Evolutionary conservation across 179 eudicot species (phyloP).

Genomic region (Amaranthus tricolor): DNA sequence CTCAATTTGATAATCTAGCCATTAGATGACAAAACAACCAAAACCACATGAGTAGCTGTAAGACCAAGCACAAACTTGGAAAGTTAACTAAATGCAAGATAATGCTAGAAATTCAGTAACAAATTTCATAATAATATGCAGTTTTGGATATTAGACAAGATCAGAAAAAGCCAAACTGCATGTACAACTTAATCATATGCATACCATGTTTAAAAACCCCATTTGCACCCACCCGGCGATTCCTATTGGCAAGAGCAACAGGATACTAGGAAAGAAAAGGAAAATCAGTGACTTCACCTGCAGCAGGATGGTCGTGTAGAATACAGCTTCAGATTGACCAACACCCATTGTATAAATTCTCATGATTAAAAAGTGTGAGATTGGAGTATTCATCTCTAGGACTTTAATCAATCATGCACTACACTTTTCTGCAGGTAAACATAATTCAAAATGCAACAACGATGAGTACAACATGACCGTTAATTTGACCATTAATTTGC

Average conservation of each 20-base stretch:
- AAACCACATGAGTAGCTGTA: not conserved
- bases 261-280: slow-evolving; percentile 4
- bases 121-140: not conserved
- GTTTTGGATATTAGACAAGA: not conserved
- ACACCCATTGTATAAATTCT: not conserved
- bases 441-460: slow-evolving; percentile 5
- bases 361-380: not conserved
- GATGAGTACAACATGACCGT: slow-evolving; percentile 1
- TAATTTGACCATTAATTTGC: not conserved
- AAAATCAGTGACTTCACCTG: slow-evolving; percentile 15
- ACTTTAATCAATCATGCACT: slow-evolving; percentile 5
- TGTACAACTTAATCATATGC: not conserved
- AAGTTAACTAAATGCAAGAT: not conserved
- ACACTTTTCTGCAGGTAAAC: slow-evolving; percentile 13
- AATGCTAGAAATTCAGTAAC: not conserved
- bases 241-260: not conserved
- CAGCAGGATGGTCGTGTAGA: slow-evolving; percentile 2
- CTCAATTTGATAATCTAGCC: too few species aligned
- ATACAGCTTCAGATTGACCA: not conserved
- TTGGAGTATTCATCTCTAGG: slow-evolving; percentile 1
- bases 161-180: not conserved
- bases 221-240: not conserved
- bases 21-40: not conserved
- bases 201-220: slow-evolving; percentile 1
- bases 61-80: not conserved